These are phyloP conservation scores for Penicillium sp. DNA, from an alignment of 2,329 filamentous ascomycete species.

Conservation along the genomic window DNA sequence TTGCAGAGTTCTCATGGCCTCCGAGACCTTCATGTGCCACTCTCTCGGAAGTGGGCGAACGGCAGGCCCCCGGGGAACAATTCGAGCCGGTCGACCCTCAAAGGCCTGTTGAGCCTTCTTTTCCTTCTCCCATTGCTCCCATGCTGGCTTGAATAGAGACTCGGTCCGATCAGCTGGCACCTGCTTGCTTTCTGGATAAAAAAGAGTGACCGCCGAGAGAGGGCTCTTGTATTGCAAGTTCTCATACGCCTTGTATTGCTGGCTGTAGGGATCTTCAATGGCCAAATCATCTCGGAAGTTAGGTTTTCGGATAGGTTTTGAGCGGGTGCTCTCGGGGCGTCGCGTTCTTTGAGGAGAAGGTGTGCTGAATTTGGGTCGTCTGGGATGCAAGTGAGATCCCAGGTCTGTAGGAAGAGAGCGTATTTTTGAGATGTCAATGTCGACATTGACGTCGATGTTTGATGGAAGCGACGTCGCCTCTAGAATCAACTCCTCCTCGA, in stretches of 20 bases:
- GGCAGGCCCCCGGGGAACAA: slow-evolving; percentile 24
- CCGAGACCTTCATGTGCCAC: slow-evolving; percentile 32
- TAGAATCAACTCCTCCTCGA: slow-evolving; percentile 5
- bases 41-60: slow-evolving; percentile 31
- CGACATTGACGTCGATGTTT: slow-evolving; percentile 6
- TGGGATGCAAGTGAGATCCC: slow-evolving; percentile 13
- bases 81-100: slow-evolving; percentile 13
- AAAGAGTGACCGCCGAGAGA: slow-evolving; percentile 28
- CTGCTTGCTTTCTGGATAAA: slow-evolving; percentile 15
- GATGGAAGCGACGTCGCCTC: slow-evolving; percentile 2
- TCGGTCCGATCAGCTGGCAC: slow-evolving; percentile 24
- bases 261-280: slow-evolving; percentile 18
- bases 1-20: slow-evolving; percentile 24
- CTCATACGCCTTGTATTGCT: slow-evolving; percentile 10
- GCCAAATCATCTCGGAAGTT: slow-evolving; percentile 5
- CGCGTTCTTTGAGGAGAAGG: slow-evolving; percentile 2
- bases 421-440: slow-evolving; percentile 2
- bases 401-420: slow-evolving; percentile 12
- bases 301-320: slow-evolving; percentile 2
- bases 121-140: slow-evolving; percentile 23
- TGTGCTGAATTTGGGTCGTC: slow-evolving; percentile 1
- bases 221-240: slow-evolving; percentile 19
- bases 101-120: slow-evolving; percentile 17
- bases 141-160: slow-evolving; percentile 27
- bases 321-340: neutral